Percentiles rank a stretch among this genome's conserved stretches.
phyloP scores from a whole-genome alignment of 345 rosid genomes.

The Eucalyptus polybractea region DNA sequence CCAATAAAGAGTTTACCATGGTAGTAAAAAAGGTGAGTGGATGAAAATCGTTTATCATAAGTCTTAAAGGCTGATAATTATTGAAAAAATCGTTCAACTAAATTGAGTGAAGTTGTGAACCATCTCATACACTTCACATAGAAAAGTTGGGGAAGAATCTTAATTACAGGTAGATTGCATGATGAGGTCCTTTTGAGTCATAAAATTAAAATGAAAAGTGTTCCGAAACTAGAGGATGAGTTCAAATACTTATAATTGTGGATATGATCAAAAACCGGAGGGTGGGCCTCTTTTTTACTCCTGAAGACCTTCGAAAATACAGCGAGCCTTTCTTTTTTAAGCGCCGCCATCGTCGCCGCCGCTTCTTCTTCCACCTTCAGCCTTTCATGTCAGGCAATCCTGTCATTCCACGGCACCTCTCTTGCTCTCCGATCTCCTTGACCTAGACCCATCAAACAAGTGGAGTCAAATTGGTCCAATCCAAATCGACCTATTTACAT shows the following conservation, averaged over 20 bases:
- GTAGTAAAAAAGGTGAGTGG: accelerated
- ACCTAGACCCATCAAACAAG: accelerated
- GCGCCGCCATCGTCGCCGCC: too few relatives aligned
- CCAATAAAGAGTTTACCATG: accelerated
- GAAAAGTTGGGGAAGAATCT: neutral
- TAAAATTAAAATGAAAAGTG: too few relatives aligned
- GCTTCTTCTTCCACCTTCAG: too few relatives aligned
- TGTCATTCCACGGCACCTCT: accelerated
- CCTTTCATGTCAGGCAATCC: too few relatives aligned
- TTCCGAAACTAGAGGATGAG: neutral
- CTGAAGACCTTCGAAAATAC: accelerated
- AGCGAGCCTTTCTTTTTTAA: accelerated
- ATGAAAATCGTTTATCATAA: accelerated
- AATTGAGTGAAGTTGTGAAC: neutral
- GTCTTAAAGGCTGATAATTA: accelerated
- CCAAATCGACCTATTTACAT: too few relatives aligned
- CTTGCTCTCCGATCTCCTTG: too few relatives aligned
- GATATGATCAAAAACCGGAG: neutral
- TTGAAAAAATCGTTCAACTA: neutral
- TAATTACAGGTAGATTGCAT: too few relatives aligned
- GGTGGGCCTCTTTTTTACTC: neutral
- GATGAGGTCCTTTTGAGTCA: neutral
- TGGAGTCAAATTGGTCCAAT: too few relatives aligned
- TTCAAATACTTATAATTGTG: neutral
- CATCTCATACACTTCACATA: accelerated